Evolutionary conservation across 1,139 yeast species (phyloP).

Genomic region (Wickerhamiella pararugosa): DNA sequence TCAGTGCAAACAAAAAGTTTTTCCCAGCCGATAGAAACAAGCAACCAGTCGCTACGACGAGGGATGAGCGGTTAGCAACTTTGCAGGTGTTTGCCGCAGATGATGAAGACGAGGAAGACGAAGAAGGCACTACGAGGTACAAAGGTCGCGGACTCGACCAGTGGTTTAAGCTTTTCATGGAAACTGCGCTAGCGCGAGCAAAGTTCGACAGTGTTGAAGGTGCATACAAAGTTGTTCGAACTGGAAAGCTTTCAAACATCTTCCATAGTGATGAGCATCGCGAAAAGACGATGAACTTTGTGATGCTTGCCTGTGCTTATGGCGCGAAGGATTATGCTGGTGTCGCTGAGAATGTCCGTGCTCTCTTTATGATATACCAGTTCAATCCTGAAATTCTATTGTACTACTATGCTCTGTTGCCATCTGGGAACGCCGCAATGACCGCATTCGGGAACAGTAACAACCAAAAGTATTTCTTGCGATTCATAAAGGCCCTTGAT

Average conservation of each 20-base stretch:
- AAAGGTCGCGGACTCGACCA: constrained; percentile 62
- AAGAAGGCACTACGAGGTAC: constrained; percentile 33
- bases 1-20: constrained; percentile 59
- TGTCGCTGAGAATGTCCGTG: constrained; percentile 43
- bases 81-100: constrained; percentile 13
- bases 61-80: constrained; percentile 14
- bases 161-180: constrained; percentile 80
- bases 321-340: constrained; percentile 37
- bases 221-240: constrained; percentile 54
- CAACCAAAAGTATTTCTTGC: constrained; percentile 75
- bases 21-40: constrained; percentile 63
- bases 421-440: constrained; percentile 45
- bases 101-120: constrained; percentile 38
- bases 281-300: constrained; percentile 46
- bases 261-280: constrained; percentile 43
- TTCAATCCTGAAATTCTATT: constrained; percentile 57
- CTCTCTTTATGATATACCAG: constrained; percentile 50
- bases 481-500: constrained; percentile 84
- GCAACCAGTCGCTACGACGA: constrained; percentile 24
- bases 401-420: constrained; percentile 50
- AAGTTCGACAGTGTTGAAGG: constrained; percentile 44
- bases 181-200: constrained; percentile 53
- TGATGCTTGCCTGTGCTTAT: constrained; percentile 53
- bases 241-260: constrained; percentile 63
- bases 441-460: constrained; percentile 58